Evolutionary conservation across 805 yeast species (phyloP), one percentile per base, ranked within the genome.

Genomic region (Spathaspora boniae): DNA sequence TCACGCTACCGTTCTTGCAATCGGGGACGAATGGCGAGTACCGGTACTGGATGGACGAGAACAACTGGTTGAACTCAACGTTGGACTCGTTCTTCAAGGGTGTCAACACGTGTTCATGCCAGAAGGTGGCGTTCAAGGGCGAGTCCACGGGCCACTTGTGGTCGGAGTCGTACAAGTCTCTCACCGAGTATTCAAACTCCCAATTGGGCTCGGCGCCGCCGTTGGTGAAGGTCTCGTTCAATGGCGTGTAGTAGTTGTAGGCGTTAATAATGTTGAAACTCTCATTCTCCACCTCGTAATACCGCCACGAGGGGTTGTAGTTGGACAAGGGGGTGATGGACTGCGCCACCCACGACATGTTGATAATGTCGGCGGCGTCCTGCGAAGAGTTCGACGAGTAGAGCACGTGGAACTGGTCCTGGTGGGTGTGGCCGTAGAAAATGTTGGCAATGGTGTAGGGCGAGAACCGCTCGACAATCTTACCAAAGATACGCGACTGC

Each of bases 351-450:
- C 82, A 81, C 1, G 82, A 79, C 60, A 75, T 68, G 44, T 72
- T 70, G 19, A 80, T 44, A 7, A 75, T 76, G 26, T 62, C 58
- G 21, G 60, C 57, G 3, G 67, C 72, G 4, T 58, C 53, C 40
- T 56, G 58, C 5, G 52, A 33, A 20, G 69, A 72, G 45, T 69
- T 69, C 18, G 69, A 57, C 3, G 71, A 69, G 47, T 79, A 80
- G 29, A 78, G 56, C 7, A 81, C 62, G 36, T 74, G 69, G 62
- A 80, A 81, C 54, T 80, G 83, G 56, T 82, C 88, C 45, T 65
- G 62, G 49, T 82, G 88, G 5, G 86, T 80, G 50, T 82, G 87
- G 22, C 87, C 88, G 50, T 71, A 79, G 63, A 82, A 82, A 23
- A 79, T 63, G 32, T 73, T 81, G 9, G 86, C 82, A 53, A 82